Conservation (phyloP, 192 early-diverging fungal species). For the Coemansia sp. region DNA sequence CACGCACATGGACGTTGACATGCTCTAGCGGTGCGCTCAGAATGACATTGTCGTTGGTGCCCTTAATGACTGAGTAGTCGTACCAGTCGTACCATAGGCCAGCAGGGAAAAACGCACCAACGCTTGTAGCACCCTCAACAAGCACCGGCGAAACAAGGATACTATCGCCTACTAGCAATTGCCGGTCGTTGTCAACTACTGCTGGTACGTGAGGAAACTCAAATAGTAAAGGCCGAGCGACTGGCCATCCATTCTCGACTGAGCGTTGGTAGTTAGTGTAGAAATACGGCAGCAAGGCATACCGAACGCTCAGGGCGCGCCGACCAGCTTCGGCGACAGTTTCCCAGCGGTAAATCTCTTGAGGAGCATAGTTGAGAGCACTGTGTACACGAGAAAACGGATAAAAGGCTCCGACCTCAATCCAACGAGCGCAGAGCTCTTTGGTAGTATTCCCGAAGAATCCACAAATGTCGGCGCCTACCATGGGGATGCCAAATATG, state of each 20-base stretch:
- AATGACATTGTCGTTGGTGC: constrained; percentile 26
- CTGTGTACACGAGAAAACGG: constrained; percentile 73
- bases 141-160: constrained; percentile 68
- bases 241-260: constrained; percentile 56
- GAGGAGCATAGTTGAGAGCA: constrained; percentile 42
- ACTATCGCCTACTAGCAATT: constrained; percentile 62
- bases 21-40: constrained; percentile 59
- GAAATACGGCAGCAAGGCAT: constrained; percentile 64
- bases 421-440: constrained; percentile 70
- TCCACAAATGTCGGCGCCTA: constrained; percentile 74
- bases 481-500: constrained; percentile 71
- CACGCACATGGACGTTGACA: constrained; percentile 65
- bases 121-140: constrained; percentile 48
- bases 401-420: constrained; percentile 64
- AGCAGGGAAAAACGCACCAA: constrained; percentile 64
- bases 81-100: constrained; percentile 70
- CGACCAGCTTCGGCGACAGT: constrained; percentile 60
- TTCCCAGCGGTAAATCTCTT: constrained; percentile 66
- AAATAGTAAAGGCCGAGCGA: constrained; percentile 63
- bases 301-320: constrained; percentile 60
- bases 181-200: constrained; percentile 56
- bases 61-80: constrained; percentile 23
- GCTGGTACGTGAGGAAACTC: constrained; percentile 44
- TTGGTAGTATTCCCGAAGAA: constrained; percentile 64
- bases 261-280: constrained; percentile 62